Conservation (phyloP, 148 eudicot genomes). For the Rhododendron ovatum region DNA sequence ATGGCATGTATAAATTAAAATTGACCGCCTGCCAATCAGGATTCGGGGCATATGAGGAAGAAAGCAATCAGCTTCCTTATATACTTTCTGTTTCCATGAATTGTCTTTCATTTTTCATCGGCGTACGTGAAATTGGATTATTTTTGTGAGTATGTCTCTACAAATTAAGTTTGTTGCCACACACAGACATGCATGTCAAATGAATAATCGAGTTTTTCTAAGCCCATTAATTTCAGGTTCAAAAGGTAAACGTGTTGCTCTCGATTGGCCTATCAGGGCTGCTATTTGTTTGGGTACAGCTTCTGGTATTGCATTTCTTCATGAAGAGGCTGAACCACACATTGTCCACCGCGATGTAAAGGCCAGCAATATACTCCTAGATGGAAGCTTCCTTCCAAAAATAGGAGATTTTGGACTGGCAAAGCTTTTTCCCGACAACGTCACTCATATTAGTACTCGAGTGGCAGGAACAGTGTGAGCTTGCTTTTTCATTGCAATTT, state of each 20-base stretch:
- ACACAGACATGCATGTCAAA: background rate
- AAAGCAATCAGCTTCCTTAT: background rate
- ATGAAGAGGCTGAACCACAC: constrained; percentile 15
- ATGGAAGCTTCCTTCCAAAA: constrained; percentile 25
- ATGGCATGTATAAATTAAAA: background rate
- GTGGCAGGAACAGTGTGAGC: constrained; percentile 19
- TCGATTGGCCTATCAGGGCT: constrained; percentile 25
- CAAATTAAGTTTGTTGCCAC: background rate
- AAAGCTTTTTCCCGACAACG: constrained; percentile 16
- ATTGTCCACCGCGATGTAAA: constrained; percentile 32
- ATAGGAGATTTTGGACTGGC: constrained; percentile 25
- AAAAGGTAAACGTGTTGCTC: constrained; percentile 1
- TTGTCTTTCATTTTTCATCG: background rate
- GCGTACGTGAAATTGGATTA: background rate
- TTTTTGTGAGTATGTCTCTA: background rate
- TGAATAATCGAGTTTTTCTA: background rate
- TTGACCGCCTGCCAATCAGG: constrained; percentile 1
- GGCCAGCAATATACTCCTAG: constrained; percentile 27
- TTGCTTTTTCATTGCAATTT: background rate
- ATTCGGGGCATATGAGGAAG: background rate
- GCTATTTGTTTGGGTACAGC: constrained; percentile 29
- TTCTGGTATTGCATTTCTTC: constrained; percentile 34
- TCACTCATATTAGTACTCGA: constrained; percentile 2
- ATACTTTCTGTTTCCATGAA: background rate
- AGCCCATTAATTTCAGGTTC: constrained; percentile 5